A percentile compares a stretch with the other conserved stretches of the same genome.
phyloP scores from a whole-genome alignment of 2,329 filamentous ascomycete species.

The Gaeumannomyces tritici region DNA sequence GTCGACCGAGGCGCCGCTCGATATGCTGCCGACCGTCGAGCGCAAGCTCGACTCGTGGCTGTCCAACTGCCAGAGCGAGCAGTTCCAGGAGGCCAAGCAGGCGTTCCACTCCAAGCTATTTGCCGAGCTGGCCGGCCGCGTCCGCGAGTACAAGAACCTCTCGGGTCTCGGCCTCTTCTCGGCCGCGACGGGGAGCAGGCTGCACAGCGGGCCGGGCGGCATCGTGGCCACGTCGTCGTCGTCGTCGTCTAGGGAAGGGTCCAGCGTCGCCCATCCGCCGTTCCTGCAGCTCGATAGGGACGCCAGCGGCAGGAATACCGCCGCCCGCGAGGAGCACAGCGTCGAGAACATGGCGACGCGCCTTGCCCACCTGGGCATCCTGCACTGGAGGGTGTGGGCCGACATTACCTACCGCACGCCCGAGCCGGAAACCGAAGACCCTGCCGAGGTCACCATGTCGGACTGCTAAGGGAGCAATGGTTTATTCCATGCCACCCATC shows the following conservation, averaged over 20 bases:
- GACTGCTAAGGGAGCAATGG: not conserved
- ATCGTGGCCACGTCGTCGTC: conserved; percentile 22
- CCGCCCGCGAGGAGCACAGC: conserved; percentile 40
- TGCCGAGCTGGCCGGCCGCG: conserved; percentile 35
- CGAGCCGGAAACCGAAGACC: not conserved
- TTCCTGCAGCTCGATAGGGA: not conserved
- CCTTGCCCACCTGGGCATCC: conserved; percentile 70
- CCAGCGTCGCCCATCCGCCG: not conserved
- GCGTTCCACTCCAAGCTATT: conserved; percentile 39
- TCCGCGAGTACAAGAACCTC: conserved; percentile 42
- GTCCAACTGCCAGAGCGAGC: conserved; percentile 28
- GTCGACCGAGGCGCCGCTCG: conserved; percentile 39
- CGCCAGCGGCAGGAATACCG: conserved; percentile 17
- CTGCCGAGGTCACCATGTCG: not conserved
- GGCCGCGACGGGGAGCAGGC: conserved; percentile 41
- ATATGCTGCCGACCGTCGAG: conserved; percentile 38
- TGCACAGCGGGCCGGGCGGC: conserved; percentile 17
- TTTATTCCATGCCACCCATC: not conserved
- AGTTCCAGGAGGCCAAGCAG: conserved; percentile 39
- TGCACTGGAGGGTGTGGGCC: conserved; percentile 88
- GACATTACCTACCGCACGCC: conserved; percentile 53
- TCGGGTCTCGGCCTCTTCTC: conserved; percentile 45
- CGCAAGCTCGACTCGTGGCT: conserved; percentile 36
- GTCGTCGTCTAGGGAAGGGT: conserved; percentile 8
- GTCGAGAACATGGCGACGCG: conserved; percentile 64